These are phyloP conservation scores for Colletotrichum theobromicola DNA, from an alignment of 2,329 filamentous ascomycete species.

Conservation along the genomic window DNA sequence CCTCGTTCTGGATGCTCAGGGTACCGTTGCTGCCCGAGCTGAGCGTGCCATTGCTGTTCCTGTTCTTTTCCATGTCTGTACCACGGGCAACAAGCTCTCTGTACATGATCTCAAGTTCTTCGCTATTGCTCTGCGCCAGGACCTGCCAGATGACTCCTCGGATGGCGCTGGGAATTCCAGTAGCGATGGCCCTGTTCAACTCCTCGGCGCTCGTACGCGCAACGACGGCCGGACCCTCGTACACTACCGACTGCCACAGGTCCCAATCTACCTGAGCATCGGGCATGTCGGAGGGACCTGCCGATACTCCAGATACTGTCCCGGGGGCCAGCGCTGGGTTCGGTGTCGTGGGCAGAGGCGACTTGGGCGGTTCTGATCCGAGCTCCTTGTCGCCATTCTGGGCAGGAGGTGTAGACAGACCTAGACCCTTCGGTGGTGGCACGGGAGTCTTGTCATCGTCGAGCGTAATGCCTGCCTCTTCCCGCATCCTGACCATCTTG, in stretches of 20 bases:
- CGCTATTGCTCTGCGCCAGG: slow-evolving; percentile 91
- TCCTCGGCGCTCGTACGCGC: slow-evolving; percentile 88
- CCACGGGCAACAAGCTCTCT: slow-evolving; percentile 79
- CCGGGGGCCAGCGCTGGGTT: slow-evolving; percentile 80
- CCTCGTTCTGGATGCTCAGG: slow-evolving; percentile 68
- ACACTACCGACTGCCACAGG: slow-evolving; percentile 94
- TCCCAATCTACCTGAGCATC: slow-evolving; percentile 96
- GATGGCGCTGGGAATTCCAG: slow-evolving; percentile 92
- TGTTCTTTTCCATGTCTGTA: slow-evolving; percentile 78
- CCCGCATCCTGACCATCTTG: slow-evolving; percentile 76
- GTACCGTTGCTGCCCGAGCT: slow-evolving; percentile 60
- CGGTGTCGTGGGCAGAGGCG: slow-evolving; percentile 64
- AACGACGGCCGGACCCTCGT: slow-evolving; percentile 89
- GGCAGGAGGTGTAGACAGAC: slow-evolving; percentile 27
- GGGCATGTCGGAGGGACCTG: slow-evolving; percentile 72
- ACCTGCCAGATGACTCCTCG: slow-evolving; percentile 99
- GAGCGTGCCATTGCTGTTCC: slow-evolving; percentile 58
- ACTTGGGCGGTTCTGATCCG: slow-evolving; percentile 16
- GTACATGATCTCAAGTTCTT: slow-evolving; percentile 88
- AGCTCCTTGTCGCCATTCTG: slow-evolving; percentile 24
- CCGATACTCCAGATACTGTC: slow-evolving; percentile 81
- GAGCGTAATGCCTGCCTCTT: slow-evolving; percentile 66
- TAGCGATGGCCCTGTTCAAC: slow-evolving; percentile 87
- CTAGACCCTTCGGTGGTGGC: slow-evolving; percentile 21
- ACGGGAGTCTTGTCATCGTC: slow-evolving; percentile 54